Evolutionary conservation across 768 basidiomycete genomes (phyloP).

Genomic region (Kwoniella dendrophila): DNA sequence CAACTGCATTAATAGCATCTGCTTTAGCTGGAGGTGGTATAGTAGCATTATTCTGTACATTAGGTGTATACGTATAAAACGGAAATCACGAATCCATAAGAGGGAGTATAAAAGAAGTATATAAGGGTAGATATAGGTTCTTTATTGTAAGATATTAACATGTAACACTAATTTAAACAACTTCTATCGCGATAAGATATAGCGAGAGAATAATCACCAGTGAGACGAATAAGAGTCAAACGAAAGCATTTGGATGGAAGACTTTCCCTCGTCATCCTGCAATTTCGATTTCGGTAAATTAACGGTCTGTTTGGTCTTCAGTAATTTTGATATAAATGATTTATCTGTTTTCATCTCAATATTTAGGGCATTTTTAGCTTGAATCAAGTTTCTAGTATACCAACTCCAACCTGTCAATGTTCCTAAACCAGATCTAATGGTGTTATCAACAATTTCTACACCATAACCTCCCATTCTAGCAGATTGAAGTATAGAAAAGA

Average conservation of each 20-base stretch:
- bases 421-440: background rate
- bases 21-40: slow-evolving; percentile 82
- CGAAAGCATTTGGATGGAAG: too few relatives aligned
- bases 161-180: background rate
- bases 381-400: background rate
- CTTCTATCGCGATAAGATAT: background rate
- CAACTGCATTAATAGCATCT: slow-evolving; percentile 73
- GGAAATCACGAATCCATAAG: background rate
- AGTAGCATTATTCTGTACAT: slow-evolving; percentile 83
- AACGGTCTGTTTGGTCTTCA: too few relatives aligned
- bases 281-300: too few relatives aligned
- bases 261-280: too few relatives aligned
- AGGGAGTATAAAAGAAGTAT: background rate
- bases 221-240: too few relatives aligned
- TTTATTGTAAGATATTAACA: slow-evolving; percentile 1
- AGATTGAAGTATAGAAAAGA: background rate
- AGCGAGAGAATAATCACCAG: background rate
- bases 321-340: too few relatives aligned
- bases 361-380: background rate
- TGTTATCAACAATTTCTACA: background rate
- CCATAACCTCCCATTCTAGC: background rate
- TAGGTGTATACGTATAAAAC: slow-evolving; percentile 75
- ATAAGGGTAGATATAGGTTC: background rate
- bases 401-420: background rate
- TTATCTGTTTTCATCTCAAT: background rate